phyloP scores from a whole-genome alignment of 495 filamentous ascomycete genomes.

The Aspergillus cavernicola region DNA sequence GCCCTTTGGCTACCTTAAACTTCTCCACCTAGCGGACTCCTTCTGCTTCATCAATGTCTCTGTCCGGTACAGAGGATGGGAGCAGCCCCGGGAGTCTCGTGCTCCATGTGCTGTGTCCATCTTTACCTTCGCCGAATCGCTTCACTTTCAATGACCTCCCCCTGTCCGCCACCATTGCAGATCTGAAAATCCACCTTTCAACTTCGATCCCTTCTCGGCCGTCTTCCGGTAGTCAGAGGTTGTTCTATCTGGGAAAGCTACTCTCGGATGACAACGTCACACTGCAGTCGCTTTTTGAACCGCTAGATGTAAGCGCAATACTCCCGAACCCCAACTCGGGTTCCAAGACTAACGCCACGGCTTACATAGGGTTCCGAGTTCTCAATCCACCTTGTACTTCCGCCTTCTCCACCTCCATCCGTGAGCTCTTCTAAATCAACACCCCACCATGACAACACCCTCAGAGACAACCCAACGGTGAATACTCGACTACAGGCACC shows the following conservation, averaged over 20 bases:
- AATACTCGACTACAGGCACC: constrained; percentile 5
- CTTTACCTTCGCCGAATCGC: constrained; percentile 49
- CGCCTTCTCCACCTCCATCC: constrained; percentile 24
- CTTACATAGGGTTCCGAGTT: constrained; percentile 31
- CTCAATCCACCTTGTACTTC: constrained; percentile 62
- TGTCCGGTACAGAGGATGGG: constrained; percentile 1
- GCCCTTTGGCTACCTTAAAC: not conserved
- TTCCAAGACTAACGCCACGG: constrained; percentile 22
- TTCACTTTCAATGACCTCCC: constrained; percentile 52
- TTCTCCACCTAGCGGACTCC: not conserved
- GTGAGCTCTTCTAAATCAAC: constrained; percentile 5
- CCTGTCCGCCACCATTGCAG: constrained; percentile 52
- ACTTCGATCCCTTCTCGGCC: constrained; percentile 52
- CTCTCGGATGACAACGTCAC: constrained; percentile 51
- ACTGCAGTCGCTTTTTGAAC: constrained; percentile 55
- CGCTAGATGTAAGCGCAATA: constrained; percentile 47
- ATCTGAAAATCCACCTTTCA: constrained; percentile 59
- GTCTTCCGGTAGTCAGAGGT: constrained; percentile 48
- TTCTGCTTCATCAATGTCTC: not conserved
- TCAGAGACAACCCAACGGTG: not conserved
- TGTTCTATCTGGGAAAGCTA: constrained; percentile 64
- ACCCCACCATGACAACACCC: not conserved
- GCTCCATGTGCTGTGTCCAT: constrained; percentile 63
- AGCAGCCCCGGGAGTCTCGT: constrained; percentile 34
- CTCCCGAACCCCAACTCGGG: not conserved